Conservation (phyloP, 805 yeast species). For the Starmerella bombi region DNA sequence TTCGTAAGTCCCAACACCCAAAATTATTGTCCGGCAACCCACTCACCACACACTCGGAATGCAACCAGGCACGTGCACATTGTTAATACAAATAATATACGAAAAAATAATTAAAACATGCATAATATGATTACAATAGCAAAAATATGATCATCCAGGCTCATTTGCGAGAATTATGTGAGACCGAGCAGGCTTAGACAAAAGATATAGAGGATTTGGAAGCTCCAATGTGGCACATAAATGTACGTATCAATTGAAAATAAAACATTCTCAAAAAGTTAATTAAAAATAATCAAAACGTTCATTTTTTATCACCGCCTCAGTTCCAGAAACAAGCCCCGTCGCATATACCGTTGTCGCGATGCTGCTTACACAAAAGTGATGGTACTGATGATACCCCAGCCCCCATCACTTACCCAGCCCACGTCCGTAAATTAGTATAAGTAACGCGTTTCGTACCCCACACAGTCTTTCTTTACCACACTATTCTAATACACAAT, state of each 20-base stretch:
- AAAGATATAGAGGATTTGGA: no score
- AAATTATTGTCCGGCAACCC: background rate
- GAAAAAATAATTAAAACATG: no score
- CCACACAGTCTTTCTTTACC: background rate
- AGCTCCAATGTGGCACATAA: no score
- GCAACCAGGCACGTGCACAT: background rate
- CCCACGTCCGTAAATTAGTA: background rate
- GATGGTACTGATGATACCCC: background rate
- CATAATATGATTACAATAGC: background rate
- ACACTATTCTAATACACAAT: slow-evolving; percentile 11
- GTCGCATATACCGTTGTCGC: background rate
- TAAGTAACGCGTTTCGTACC: background rate
- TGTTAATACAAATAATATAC: background rate
- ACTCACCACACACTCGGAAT: background rate
- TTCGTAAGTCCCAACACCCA: background rate
- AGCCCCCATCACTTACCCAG: background rate
- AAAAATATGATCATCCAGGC: no score
- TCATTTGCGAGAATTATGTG: no score
- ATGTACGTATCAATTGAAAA: no score
- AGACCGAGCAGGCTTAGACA: no score
- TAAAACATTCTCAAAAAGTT: background rate
- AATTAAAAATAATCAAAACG: background rate
- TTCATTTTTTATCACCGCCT: background rate
- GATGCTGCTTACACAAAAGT: background rate
- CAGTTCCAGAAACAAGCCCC: background rate